Evolutionary conservation across 1,139 yeast genomes (phyloP), one percentile per base, ranked within the genome.

Genomic region (Fermentozyma sake): DNA sequence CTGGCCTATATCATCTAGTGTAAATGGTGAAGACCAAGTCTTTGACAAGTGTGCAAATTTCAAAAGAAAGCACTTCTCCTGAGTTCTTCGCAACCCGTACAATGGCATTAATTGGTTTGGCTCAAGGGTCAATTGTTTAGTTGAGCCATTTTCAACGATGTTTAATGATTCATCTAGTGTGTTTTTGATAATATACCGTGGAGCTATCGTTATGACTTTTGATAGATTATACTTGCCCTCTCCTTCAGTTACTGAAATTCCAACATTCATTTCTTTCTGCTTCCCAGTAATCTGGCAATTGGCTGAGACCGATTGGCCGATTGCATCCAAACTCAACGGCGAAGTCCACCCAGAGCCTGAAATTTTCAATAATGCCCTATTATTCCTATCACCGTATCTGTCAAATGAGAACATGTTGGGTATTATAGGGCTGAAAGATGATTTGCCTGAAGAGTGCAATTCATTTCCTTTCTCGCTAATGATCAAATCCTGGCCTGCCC

Each of bases 401-500:
- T 76, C 81, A 48, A 85, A 89, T 0, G 98, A 89, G 61, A 91
- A 89, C 85, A 91, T 76, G 30, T 72, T 72, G 0, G 96, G 96
- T 10, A 59, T 50, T 48, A 24, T 51, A 53, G 33, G 50, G 37
- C 23, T 55, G 7, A 54, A 23, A 32, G 55, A 20, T 34, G 55
- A 15, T 29, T 41, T 39, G 12, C 61, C 61, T 9, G 46, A 42
- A 1, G 68, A 58, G 14, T 58, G 52, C 32, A 75, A 48, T 14
- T 72, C 61, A 42, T 83, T 86, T 14, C 70, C 58, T 22, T 66
- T 67, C 29, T 86, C 89, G 36, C 55, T 55, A 16, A 89, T 55
- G 26, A 65, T 68, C 10, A 91, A 42, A 41, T 78, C 76, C 39
- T 72, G 71, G 1, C 85, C 87, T 1, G 96, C 84, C 46, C 83